Conservation (phyloP, 176 grass and related monocot species). For the Eleusine coracana region DNA sequence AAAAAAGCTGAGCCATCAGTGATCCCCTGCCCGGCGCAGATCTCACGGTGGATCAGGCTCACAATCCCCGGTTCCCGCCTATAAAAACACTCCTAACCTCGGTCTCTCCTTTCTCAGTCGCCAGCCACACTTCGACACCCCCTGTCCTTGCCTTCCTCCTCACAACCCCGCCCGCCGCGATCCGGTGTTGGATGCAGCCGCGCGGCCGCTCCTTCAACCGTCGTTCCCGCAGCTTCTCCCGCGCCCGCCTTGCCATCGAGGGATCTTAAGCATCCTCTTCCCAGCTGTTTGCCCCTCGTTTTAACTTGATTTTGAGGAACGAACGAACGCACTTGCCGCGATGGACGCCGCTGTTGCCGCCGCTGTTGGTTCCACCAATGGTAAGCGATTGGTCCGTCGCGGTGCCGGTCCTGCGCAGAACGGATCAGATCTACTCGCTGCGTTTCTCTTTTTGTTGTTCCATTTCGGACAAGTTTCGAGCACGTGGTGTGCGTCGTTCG, state of each 20-base stretch:
- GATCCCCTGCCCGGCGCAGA: conserved; percentile 6
- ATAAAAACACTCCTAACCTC: conserved; percentile 10
- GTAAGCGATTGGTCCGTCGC: conserved; percentile 34
- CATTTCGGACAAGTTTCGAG: conserved; percentile 28
- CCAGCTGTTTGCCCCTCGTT: not conserved
- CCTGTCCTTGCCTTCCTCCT: not conserved
- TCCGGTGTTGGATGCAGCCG: conserved; percentile 73
- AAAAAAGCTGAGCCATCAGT: not conserved
- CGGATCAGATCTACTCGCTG: conserved; percentile 37
- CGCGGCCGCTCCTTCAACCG: conserved; percentile 64
- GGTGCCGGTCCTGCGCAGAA: not conserved
- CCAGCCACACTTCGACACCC: not conserved
- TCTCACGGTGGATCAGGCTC: conserved; percentile 40
- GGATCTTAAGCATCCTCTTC: conserved; percentile 53
- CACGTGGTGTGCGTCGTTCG: conserved; percentile 23
- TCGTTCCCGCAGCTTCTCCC: conserved; percentile 92
- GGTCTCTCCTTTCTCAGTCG: not conserved
- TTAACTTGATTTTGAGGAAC: not conserved
- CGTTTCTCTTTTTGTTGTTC: not conserved
- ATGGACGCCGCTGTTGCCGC: conserved; percentile 50
- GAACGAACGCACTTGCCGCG: conserved; percentile 9
- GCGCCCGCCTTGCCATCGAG: conserved; percentile 84
- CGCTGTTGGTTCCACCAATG: conserved; percentile 31
- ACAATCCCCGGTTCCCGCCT: not conserved
- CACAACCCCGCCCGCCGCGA: conserved; percentile 22